Evolutionary conservation across 495 filamentous ascomycete genomes (phyloP), one percentile per base, ranked within the genome.

Genomic region (Aspergillus nidulans): DNA sequence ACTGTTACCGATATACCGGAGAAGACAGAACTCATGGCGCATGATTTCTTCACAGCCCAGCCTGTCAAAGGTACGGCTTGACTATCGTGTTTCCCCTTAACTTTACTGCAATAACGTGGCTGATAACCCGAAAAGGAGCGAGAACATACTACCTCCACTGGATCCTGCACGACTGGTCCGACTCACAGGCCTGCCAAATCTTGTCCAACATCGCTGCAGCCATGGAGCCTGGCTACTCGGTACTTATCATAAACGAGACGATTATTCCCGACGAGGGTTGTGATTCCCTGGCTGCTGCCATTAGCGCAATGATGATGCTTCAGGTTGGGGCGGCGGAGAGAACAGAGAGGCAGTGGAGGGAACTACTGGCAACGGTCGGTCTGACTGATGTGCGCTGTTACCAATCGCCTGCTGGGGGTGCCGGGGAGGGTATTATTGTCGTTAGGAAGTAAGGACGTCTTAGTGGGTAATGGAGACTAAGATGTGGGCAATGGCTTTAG

Each of bases 161-260:
- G 40, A 70, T 82, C 8, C 64, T 84, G 8, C 77, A 82, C 41
- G 78, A 84, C 60, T 82, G 75, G 63, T 59, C 70, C 9, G 77
- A 82, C 36, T 52, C 61, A 5, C 56, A 63, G 6, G 68, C 69
- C 39, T 60, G 47, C 0, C 53, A 56, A 0, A 81, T 83, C 32
- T 59, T 80, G 13, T 50, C 55, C 2, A 67, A 65, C 3, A 63
- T 77, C 12, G 65, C 57, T 1, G 59, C 56, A 0, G 78, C 76
- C 1, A 69, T 82, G 57, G 63, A 66, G 21, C 69, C 63, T 0
- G 73, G 65, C 2, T 68, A 78, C 56, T 74, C 69, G 53, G 67
- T 61, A n/a, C 19, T 78, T 6, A 53, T 77, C 6, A 59, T 77
- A 23, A 64, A 77, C 28, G 72, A 59, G 44, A 52, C 12, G 54